phyloP scores from a whole-genome alignment of 305 asterid genomes.

The Coffea humblotiana region DNA sequence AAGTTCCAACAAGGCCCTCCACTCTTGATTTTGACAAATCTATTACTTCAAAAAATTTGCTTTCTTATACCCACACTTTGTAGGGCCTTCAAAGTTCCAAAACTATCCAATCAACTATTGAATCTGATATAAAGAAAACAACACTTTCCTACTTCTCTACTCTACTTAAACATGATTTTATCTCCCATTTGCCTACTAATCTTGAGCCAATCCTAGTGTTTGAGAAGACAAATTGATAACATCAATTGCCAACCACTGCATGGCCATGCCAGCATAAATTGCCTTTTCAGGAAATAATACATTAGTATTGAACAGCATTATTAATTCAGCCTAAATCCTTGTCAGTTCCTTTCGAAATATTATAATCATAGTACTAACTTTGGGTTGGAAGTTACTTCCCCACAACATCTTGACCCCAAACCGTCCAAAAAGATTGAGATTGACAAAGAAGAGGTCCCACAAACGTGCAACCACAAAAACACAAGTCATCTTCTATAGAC shows the following conservation, averaged over 20 bases:
- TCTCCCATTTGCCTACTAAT: neutral
- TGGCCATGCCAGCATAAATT: neutral
- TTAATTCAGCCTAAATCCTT: neutral
- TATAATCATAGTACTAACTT: neutral
- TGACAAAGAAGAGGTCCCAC: constrained; percentile 24
- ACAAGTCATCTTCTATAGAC: neutral
- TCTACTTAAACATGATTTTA: neutral
- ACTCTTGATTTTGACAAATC: neutral
- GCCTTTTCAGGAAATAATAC: neutral
- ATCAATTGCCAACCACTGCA: neutral
- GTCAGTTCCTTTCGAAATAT: neutral
- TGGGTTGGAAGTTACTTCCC: neutral
- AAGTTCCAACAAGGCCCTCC: neutral
- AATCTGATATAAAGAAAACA: neutral
- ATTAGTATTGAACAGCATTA: neutral
- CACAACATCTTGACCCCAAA: neutral
- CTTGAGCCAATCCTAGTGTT: neutral
- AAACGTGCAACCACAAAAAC: constrained; percentile 30
- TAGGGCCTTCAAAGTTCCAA: neutral
- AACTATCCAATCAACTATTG: neutral
- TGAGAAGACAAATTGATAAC: neutral
- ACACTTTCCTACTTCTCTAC: neutral
- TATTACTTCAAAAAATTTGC: neutral
- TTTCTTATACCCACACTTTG: neutral
- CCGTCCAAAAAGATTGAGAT: constrained; percentile 10